Conservation (phyloP, 345 rosid species). For the Syzygium grande region DNA sequence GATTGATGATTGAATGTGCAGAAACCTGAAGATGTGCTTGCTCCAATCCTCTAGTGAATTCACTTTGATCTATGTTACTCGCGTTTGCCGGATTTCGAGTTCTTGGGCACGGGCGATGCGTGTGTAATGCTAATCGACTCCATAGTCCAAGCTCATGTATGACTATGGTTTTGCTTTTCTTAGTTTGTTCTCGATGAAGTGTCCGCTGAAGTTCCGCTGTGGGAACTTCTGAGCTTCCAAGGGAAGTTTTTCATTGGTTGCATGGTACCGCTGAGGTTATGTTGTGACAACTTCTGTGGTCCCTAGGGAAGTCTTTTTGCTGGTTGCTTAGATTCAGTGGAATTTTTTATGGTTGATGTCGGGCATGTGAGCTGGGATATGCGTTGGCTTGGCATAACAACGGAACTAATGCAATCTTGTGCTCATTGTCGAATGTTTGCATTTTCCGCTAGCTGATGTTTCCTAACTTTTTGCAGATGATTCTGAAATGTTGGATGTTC, state of each 20-base stretch:
- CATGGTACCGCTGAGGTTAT: not conserved
- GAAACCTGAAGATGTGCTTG: not conserved
- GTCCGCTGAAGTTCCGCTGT: not conserved
- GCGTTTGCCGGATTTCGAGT: not conserved
- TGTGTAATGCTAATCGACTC: not conserved
- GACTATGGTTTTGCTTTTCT: not conserved
- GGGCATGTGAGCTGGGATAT: not conserved
- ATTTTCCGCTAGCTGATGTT: not conserved
- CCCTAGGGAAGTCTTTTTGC: not conserved
- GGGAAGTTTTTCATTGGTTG: not conserved
- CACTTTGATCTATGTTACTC: not conserved
- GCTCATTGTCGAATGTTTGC: not conserved
- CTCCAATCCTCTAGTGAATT: not conserved
- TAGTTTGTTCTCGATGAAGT: not conserved
- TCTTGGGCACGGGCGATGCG: not conserved
- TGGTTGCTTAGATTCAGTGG: not conserved
- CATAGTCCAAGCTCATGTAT: not conserved
- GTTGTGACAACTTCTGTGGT: not conserved
- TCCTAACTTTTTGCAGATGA: constrained; percentile 25
- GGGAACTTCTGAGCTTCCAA: not conserved
- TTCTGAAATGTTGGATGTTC: constrained; percentile 37
- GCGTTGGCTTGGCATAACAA: not conserved
- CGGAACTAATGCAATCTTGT: not conserved
- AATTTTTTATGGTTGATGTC: not conserved
- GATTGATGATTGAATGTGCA: not conserved